Base-by-base conservation (phyloP, 768 basidiomycete species). In the Lenzites betulinus region DNA sequence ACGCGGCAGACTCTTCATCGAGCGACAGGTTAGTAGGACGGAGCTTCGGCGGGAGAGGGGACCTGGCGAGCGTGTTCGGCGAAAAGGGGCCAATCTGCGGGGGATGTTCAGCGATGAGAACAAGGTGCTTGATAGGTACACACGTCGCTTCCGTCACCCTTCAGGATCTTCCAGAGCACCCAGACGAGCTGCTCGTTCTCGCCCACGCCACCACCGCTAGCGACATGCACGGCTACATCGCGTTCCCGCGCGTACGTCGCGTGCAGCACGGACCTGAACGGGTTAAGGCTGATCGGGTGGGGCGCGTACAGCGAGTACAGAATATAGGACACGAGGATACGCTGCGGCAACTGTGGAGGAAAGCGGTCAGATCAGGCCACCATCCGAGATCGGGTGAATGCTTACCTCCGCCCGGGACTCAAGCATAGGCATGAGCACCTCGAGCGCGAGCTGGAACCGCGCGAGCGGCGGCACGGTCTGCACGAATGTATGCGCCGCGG, bases 131-230 rank as follows among this genome's bases (percentile, higher is more conserved):
- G 3, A 18, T 15, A 22, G 38, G 58, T 35, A 79, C 85, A 66
- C 63, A 91, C 90, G 78, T 92, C 90, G 60, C 84, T 86, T 20
- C 90, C 90, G 70, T 92, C 89, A 53, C 90, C 91, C 71, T 85
- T 89, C 55, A 92, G 75, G 58, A 92, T 89, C 75, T 92, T 92
- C 90, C 90, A 92, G 60, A 92, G 77, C 44, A 92, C 90, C 89
- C 90, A 92, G 39, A 92, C 88, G 50, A 92, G 76, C 67, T 90
- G 90, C 69, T 92, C 90, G 70, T 85, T 90, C 51, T 79, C 78
- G 57, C 83, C 79, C 59, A 79, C 78, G 26, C 81, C 79, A 54
- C 77, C 77, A 35, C 77, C 70, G 9, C 67, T 76, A n/a, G 86
- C 76, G 52, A 83, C 70, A 51, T 69, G 74, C 50, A 82, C 75